Base-by-base conservation (phyloP, 1,284 basidiomycete genomes). In the Tilletiaria anomala region DNA sequence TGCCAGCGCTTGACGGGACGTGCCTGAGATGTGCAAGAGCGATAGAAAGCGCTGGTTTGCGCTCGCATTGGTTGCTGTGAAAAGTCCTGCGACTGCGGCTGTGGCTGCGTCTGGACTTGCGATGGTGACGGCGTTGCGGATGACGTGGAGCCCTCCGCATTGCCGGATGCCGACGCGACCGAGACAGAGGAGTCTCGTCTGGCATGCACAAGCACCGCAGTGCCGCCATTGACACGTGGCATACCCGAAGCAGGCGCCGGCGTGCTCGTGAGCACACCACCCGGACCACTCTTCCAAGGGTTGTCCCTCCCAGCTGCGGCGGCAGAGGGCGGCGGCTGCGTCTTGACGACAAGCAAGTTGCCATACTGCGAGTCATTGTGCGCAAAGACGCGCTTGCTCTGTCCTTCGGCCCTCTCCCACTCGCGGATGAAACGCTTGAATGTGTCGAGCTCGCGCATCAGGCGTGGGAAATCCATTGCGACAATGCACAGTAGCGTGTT, bases 341-440 rank as follows among this genome's bases (percentile, higher is more conserved):
- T 23, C 35, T 59, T 54, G 43, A 57, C 51, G 35, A 53, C 42
- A 14, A 65, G 53, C 39, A 65, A 18, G 33, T 65, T 65, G 16
- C 62, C 58, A 36, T 56, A 55, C 43, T 65, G 62, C 2, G 61
- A 54, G 24, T 65, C 62, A 26, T 61, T 61, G 48, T 65, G 62
- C 1, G 55, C 48, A 39, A 65, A 59, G 6, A 65, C 62, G 21
- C 62, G 53, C 5, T 50, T 50, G 14, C 50, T 53, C 14, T 51
- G 52, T 10, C 62, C 62, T 19, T 61, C 51, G 5, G 33, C 32
- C 2, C 50, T 41, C 42, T 65, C 62, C 56, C 58, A 61, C 19
- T 26, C 35, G 4, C 62, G 48, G 15, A 61, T 53, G 18, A 47
- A 55, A 18, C 40, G 43, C 43, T 65, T 65, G 53, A 51, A 65